Conservation (phyloP, 345 rosid species). For the Rhizophora apiculata region DNA sequence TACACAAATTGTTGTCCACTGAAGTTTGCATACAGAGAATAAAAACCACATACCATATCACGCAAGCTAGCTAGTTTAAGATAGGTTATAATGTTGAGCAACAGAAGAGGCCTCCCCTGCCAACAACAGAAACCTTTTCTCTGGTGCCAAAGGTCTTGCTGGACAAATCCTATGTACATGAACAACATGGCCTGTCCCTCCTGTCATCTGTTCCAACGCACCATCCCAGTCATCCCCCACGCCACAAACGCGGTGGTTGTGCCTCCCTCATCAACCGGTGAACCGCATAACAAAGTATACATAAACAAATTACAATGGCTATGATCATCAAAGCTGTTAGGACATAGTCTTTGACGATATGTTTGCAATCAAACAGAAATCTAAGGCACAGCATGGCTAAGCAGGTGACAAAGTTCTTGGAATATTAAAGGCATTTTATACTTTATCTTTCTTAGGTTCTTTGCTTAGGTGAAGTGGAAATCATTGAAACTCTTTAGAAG, state of each 20-base stretch:
- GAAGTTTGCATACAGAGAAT: neutral
- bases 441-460: neutral
- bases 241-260: neutral
- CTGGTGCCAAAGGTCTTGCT: neutral
- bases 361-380: conserved; percentile 34
- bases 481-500: conserved; percentile 1
- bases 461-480: conserved; percentile 6
- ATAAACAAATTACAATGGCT: conserved; percentile 30
- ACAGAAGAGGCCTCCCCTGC: neutral
- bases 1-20: no score
- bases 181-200: conserved; percentile 3
- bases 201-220: conserved; percentile 15
- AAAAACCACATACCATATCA: neutral
- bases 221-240: conserved; percentile 2
- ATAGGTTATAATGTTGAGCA: neutral
- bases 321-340: conserved; percentile 34
- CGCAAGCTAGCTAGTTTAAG: neutral
- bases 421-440: no score
- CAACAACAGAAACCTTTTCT: neutral
- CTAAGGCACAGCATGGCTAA: conserved; percentile 41
- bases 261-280: conserved; percentile 27
- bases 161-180: conserved; percentile 1
- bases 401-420: neutral
- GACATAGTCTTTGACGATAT: conserved; percentile 24
- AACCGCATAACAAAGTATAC: conserved; percentile 27